These are phyloP conservation scores for Puccinia horiana DNA, from an alignment of 1,284 basidiomycete genomes.

Conservation along the genomic window DNA sequence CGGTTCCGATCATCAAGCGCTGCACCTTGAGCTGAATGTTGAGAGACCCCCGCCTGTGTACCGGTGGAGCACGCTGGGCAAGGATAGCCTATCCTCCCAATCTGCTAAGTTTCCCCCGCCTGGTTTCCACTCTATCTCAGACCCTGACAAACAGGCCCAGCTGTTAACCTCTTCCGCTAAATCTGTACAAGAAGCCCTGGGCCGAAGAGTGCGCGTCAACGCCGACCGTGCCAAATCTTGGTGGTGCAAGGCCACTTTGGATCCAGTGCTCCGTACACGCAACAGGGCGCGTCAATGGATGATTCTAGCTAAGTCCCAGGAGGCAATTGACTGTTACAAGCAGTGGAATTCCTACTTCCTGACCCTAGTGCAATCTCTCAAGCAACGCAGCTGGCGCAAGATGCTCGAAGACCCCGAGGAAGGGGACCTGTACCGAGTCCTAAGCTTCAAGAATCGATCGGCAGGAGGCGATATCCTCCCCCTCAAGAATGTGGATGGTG, in stretches of 20 bases:
- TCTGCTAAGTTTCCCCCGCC: background rate
- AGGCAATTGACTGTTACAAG: slow-evolving; percentile 14
- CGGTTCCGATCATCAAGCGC: slow-evolving; percentile 3
- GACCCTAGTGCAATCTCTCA: no score
- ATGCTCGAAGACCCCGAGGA: no score
- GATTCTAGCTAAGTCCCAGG: background rate
- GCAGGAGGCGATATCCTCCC: no score
- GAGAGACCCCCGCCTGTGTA: no score
- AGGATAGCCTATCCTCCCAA: background rate
- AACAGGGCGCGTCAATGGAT: slow-evolving; percentile 35
- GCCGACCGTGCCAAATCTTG: background rate
- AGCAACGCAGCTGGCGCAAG: no score
- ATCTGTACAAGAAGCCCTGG: background rate
- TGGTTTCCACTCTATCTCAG: background rate
- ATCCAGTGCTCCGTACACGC: slow-evolving; percentile 19
- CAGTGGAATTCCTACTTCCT: no score
- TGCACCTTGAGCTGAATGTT: background rate
- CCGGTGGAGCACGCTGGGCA: no score
- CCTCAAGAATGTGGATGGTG: background rate
- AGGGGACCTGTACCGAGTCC: background rate
- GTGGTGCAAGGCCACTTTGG: slow-evolving; percentile 7
- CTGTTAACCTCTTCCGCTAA: background rate
- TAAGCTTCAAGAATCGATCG: background rate
- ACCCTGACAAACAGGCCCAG: no score
- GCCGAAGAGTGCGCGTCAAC: background rate